phyloP scores from a whole-genome alignment of 805 yeast species.

The Ogataea pilisensis region DNA sequence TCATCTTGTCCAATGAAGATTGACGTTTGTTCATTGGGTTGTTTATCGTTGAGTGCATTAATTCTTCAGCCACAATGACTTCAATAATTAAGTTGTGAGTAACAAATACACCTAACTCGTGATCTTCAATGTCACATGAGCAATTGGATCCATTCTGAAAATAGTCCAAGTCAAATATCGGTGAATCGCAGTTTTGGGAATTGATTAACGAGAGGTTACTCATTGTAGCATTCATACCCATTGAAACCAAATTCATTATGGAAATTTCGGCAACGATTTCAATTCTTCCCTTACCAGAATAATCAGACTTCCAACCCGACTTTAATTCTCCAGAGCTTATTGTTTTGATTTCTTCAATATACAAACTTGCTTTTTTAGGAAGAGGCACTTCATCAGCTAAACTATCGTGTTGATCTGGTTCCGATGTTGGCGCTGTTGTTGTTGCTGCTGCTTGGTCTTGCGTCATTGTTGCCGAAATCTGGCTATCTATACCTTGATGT shows the following conservation, averaged over 20 bases:
- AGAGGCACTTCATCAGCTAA: background rate
- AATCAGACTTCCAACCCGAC: slow-evolving; percentile 95
- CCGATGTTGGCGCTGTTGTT: background rate
- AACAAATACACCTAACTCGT: slow-evolving; percentile 71
- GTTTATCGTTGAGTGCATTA: slow-evolving; percentile 36
- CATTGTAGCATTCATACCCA: slow-evolving; percentile 33
- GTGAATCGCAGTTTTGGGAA: slow-evolving; percentile 31
- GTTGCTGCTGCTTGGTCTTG: background rate
- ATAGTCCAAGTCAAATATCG: slow-evolving; percentile 23
- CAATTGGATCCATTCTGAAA: slow-evolving; percentile 42
- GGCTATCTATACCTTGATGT: slow-evolving; percentile 3
- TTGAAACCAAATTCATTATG: slow-evolving; percentile 55
- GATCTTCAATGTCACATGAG: slow-evolving; percentile 79
- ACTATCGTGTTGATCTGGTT: background rate
- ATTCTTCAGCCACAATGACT: slow-evolving; percentile 91
- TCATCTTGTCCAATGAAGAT: no score
- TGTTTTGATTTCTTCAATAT: slow-evolving; percentile 69
- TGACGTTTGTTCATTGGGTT: slow-evolving; percentile 17
- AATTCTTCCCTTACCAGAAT: slow-evolving; percentile 68
- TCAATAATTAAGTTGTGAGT: slow-evolving; percentile 78
- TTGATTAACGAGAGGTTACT: slow-evolving; percentile 27
- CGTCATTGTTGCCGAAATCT: slow-evolving; percentile 1
- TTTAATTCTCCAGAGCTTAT: slow-evolving; percentile 77
- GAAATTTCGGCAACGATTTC: slow-evolving; percentile 73
- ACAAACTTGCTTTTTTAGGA: slow-evolving; percentile 32